These are phyloP conservation scores for Craspedostauros australis DNA, from an alignment of 108 stramenopile genomes.

Conservation along the genomic window DNA sequence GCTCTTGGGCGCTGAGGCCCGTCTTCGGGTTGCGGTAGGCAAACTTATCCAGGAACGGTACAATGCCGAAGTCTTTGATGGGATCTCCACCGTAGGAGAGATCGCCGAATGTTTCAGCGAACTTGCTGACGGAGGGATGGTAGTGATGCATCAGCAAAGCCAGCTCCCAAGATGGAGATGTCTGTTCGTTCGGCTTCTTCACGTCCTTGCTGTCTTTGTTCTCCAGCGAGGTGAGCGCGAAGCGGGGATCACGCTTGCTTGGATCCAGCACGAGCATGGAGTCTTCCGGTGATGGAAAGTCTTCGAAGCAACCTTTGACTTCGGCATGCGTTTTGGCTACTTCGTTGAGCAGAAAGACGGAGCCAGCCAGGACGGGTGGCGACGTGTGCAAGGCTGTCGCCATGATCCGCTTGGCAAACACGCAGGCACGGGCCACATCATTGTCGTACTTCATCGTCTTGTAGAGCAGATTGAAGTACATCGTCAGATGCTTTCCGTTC, in stretches of 20 bases:
- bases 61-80: slow-evolving; percentile 85
- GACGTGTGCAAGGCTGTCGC: slow-evolving; percentile 62
- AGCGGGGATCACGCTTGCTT: slow-evolving; percentile 64
- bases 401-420: slow-evolving; percentile 85
- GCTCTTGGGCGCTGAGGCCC: slow-evolving; percentile 27
- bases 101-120: slow-evolving; percentile 51
- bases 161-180: slow-evolving; percentile 77
- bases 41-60: slow-evolving; percentile 95
- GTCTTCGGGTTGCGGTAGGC: slow-evolving; percentile 98
- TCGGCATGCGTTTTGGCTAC: slow-evolving; percentile 60
- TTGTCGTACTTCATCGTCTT: slow-evolving; percentile 88
- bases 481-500: slow-evolving; percentile 72
- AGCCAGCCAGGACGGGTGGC: slow-evolving; percentile 76
- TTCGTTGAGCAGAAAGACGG: slow-evolving; percentile 87
- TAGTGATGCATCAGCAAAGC: slow-evolving; percentile 75
- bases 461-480: slow-evolving; percentile 96
- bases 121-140: slow-evolving; percentile 93
- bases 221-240: slow-evolving; percentile 29
- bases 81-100: slow-evolving; percentile 92
- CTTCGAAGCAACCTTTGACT: slow-evolving; percentile 30
- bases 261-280: slow-evolving; percentile 37
- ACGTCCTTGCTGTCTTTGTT: not conserved
- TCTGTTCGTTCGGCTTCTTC: not conserved
- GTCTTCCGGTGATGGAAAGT: slow-evolving; percentile 13
- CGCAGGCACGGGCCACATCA: slow-evolving; percentile 54